Percentiles rank a stretch among this genome's conserved stretches.
Evolutionary conservation across 73 alveolate genomes (phyloP).

Genomic region (Tetrahymena thermophila): DNA sequence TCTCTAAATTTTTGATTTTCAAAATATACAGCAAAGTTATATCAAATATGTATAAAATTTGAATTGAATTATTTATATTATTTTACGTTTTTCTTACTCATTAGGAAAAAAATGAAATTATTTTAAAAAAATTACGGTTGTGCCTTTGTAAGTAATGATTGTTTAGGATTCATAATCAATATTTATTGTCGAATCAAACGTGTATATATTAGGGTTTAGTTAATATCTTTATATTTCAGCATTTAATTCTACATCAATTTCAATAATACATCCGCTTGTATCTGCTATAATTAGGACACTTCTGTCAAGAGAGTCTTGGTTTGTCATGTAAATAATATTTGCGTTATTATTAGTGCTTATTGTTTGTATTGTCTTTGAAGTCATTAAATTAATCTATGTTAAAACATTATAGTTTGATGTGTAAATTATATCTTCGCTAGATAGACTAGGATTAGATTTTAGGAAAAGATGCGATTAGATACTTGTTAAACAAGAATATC

Average conservation of each 20-base stretch:
- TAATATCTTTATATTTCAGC: neutral
- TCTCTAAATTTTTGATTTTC: no score
- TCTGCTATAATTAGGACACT: neutral
- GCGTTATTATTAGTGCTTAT: neutral
- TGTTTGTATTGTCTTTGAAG: neutral
- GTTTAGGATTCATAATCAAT: neutral
- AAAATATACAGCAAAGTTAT: no score
- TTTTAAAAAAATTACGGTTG: neutral
- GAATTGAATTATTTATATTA: neutral
- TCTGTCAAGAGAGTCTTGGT: neutral
- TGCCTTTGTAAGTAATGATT: neutral
- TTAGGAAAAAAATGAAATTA: neutral
- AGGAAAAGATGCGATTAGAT: neutral
- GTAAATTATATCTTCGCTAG: neutral
- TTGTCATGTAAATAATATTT: neutral
- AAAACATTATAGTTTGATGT: neutral
- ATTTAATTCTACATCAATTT: neutral
- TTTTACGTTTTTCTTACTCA: no score
- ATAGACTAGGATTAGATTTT: neutral
- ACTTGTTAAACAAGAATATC: neutral
- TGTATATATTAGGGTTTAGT: neutral
- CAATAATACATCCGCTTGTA: neutral
- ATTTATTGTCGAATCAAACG: neutral
- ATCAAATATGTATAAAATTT: no score
- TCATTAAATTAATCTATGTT: neutral